Evolutionary conservation across 2,329 filamentous ascomycete genomes (phyloP).

Genomic region (Microcyclosporella mali): DNA sequence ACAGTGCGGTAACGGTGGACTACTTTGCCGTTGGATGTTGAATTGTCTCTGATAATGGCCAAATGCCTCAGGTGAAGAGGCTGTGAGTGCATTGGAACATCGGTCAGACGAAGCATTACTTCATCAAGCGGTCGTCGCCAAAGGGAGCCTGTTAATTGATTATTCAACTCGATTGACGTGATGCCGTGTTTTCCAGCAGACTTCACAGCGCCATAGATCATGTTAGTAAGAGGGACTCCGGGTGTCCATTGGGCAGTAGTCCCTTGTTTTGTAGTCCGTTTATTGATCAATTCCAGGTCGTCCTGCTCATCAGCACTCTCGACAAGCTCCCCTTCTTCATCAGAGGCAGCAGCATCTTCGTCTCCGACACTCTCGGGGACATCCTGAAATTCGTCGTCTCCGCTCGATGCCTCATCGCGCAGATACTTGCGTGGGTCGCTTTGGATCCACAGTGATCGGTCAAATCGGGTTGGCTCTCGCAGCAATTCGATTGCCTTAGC

Average conservation of each 20-base stretch:
- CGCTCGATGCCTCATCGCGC: neutral
- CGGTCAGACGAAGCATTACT: slow-evolving; percentile 46
- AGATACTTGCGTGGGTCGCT: neutral
- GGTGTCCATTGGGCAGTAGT: slow-evolving; percentile 55
- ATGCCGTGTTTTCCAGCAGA: slow-evolving; percentile 44
- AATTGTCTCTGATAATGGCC: slow-evolving; percentile 50
- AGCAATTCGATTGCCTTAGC: slow-evolving; percentile 34
- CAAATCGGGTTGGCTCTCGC: slow-evolving; percentile 32
- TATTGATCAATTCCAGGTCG: slow-evolving; percentile 4
- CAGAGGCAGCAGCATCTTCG: slow-evolving; percentile 5
- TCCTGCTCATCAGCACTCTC: slow-evolving; percentile 1
- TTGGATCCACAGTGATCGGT: slow-evolving; percentile 22
- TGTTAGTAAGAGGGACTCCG: slow-evolving; percentile 47
- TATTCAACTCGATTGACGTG: slow-evolving; percentile 40
- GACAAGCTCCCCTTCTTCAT: slow-evolving; percentile 5
- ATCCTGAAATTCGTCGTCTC: slow-evolving; percentile 6
- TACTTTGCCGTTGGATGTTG: slow-evolving; percentile 41
- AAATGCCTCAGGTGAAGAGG: slow-evolving; percentile 52
- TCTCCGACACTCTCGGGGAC: slow-evolving; percentile 5
- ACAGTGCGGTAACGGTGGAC: slow-evolving; percentile 53
- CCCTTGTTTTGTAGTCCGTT: no score
- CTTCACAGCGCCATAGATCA: slow-evolving; percentile 46
- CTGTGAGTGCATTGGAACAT: slow-evolving; percentile 54
- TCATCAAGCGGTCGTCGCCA: slow-evolving; percentile 52
- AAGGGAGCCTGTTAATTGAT: slow-evolving; percentile 41